phyloP scores from a whole-genome alignment of 306 rosid species.

The Cicer bijugum region DNA sequence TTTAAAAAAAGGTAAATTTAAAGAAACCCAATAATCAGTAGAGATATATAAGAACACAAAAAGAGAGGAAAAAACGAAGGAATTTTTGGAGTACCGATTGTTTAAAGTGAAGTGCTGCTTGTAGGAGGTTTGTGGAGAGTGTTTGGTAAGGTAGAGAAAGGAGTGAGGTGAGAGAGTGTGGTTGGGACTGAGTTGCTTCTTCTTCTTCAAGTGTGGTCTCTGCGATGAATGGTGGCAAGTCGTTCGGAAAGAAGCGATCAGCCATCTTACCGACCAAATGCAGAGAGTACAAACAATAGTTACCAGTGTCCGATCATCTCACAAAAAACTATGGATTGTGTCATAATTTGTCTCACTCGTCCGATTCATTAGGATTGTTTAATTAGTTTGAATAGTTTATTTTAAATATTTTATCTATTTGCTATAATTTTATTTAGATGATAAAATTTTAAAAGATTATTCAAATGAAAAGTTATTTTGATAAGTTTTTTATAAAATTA shows the following conservation, averaged over 20 bases:
- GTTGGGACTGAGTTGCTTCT: conserved; percentile 13
- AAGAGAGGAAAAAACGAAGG: background rate
- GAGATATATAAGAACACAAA: background rate
- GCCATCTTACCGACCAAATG: conserved; percentile 46
- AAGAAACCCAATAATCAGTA: conserved; percentile 15
- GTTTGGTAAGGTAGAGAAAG: conserved; percentile 62
- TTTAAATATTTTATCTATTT: too few relatives aligned
- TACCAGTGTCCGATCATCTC: background rate
- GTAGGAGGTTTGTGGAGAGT: conserved; percentile 49
- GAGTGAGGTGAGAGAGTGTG: conserved; percentile 50
- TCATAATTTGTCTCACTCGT: too few relatives aligned
- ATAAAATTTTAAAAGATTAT: too few relatives aligned
- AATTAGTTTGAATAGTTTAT: too few relatives aligned
- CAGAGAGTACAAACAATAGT: background rate
- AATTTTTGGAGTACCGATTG: conserved; percentile 56
- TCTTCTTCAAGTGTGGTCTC: conserved; percentile 49
- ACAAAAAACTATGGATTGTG: too few relatives aligned
- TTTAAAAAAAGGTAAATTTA: background rate
- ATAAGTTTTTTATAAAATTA: too few relatives aligned
- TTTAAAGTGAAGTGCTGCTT: conserved; percentile 60
- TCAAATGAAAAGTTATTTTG: too few relatives aligned
- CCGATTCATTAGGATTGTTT: too few relatives aligned
- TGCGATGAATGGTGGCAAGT: conserved; percentile 59
- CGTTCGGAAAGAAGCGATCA: conserved; percentile 75
- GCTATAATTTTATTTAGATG: too few relatives aligned